A percentile compares a stretch with the other conserved stretches of the same genome.
phyloP scores from a whole-genome alignment of 2,329 filamentous ascomycete species.

The Microsporum audouinii region DNA sequence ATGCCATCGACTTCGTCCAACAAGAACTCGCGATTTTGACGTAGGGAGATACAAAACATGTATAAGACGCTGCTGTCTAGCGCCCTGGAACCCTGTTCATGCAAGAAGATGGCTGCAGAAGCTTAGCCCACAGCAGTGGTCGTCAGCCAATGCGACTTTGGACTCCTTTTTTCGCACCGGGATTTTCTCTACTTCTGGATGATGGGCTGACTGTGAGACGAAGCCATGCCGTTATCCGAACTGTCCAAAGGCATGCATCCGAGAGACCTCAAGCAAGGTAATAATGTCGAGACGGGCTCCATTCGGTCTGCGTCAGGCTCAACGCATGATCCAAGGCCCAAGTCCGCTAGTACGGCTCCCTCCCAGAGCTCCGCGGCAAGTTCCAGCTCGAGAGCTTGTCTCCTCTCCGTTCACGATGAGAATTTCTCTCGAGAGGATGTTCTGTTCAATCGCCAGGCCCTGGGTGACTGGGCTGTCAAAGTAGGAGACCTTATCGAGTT shows the following conservation, averaged over 20 bases:
- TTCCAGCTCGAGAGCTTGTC: conserved; percentile 30
- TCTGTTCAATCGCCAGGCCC: conserved; percentile 61
- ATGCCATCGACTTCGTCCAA: background rate
- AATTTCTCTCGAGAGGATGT: conserved; percentile 67
- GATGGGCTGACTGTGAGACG: background rate
- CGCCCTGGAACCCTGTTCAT: background rate
- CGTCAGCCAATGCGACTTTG: background rate
- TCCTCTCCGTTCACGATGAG: conserved; percentile 55
- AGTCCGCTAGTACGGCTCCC: conserved; percentile 17
- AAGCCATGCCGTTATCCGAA: background rate
- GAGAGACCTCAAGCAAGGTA: background rate
- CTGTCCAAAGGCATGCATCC: conserved; percentile 1
- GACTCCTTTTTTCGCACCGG: background rate
- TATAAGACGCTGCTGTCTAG: background rate
- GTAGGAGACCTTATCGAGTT: conserved; percentile 64
- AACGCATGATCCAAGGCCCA: conserved; percentile 18
- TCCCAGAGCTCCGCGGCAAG: conserved; percentile 20
- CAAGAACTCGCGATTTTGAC: background rate
- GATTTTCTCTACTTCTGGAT: background rate
- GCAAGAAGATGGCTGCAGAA: background rate
- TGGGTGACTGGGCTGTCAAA: conserved; percentile 51
- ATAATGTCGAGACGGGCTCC: background rate
- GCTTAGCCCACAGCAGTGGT: background rate
- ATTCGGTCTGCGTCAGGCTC: conserved; percentile 13
- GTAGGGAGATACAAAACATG: background rate